phyloP scores from a whole-genome alignment of 2,329 filamentous ascomycete genomes.

The Paraphaeosphaeria sporulosa region DNA sequence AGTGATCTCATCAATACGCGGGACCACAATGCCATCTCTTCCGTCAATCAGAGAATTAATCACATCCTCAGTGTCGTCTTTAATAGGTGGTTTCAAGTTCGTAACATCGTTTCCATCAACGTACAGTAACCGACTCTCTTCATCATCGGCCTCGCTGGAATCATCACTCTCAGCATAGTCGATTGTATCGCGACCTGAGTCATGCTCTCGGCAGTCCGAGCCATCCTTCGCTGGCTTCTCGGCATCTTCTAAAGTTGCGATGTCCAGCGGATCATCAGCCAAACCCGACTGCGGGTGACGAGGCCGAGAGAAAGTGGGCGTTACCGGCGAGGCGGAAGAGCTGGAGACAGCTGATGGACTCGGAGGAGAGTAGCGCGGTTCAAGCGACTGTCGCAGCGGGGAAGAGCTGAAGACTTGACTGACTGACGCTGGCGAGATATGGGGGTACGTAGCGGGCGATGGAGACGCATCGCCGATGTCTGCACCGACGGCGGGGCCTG shows the following conservation, averaged over 20 bases:
- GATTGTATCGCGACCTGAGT: no score
- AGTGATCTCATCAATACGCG: conserved; percentile 1
- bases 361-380: conserved; percentile 4
- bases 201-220: no score
- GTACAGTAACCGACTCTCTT: neutral
- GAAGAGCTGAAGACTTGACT: neutral
- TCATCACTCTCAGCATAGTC: no score
- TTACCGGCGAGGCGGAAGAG: neutral
- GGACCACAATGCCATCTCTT: conserved; percentile 9
- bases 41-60: conserved; percentile 8
- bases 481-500: neutral
- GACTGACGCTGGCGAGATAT: neutral
- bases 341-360: conserved; percentile 6
- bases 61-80: conserved; percentile 13
- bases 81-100: neutral
- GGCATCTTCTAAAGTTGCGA: no score
- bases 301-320: neutral
- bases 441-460: neutral
- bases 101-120: no score
- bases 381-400: neutral
- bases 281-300: neutral
- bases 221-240: no score
- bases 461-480: neutral
- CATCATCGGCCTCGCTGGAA: no score
- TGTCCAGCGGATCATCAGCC: neutral